phyloP scores from a whole-genome alignment of 306 rosid genomes.

The Acacia acuminata region DNA sequence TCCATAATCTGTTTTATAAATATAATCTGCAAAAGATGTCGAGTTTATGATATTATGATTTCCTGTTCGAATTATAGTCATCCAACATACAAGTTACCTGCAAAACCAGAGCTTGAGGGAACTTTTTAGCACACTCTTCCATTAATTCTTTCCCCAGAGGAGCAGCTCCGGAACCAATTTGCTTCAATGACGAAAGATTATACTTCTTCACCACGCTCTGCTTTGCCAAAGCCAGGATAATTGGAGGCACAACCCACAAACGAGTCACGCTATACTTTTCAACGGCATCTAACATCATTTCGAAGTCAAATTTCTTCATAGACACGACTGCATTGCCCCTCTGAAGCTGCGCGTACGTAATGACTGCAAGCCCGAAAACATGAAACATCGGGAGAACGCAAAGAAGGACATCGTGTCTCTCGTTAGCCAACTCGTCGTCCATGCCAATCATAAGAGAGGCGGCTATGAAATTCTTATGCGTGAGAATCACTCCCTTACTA shows the following conservation, averaged over 20 bases:
- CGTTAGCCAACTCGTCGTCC: conserved; percentile 58
- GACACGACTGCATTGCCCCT: conserved; percentile 59
- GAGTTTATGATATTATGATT: neutral
- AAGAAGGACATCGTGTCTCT: conserved; percentile 46
- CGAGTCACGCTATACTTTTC: conserved; percentile 67
- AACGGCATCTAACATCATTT: conserved; percentile 48
- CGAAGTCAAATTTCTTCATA: conserved; percentile 57
- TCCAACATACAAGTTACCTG: conserved; percentile 51
- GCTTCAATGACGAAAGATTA: conserved; percentile 68
- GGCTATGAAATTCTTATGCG: conserved; percentile 73
- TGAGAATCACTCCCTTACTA: conserved; percentile 81
- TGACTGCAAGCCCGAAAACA: conserved; percentile 65
- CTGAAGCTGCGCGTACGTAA: conserved; percentile 55
- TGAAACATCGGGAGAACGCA: conserved; percentile 89
- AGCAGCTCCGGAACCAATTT: conserved; percentile 79
- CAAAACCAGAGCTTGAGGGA: conserved; percentile 48
- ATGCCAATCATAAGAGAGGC: conserved; percentile 51
- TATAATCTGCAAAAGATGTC: neutral
- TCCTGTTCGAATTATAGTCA: neutral
- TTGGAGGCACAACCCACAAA: conserved; percentile 86
- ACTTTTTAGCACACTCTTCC: conserved; percentile 58
- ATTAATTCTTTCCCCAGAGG: conserved; percentile 84
- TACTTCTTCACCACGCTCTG: conserved; percentile 55
- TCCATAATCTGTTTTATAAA: neutral
- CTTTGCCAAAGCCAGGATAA: conserved; percentile 71